Percentiles rank a stretch among this genome's conserved stretches.
These are phyloP conservation scores for Trichoderma asperellum DNA, from an alignment of 2,329 filamentous ascomycete genomes.

Conservation along the genomic window DNA sequence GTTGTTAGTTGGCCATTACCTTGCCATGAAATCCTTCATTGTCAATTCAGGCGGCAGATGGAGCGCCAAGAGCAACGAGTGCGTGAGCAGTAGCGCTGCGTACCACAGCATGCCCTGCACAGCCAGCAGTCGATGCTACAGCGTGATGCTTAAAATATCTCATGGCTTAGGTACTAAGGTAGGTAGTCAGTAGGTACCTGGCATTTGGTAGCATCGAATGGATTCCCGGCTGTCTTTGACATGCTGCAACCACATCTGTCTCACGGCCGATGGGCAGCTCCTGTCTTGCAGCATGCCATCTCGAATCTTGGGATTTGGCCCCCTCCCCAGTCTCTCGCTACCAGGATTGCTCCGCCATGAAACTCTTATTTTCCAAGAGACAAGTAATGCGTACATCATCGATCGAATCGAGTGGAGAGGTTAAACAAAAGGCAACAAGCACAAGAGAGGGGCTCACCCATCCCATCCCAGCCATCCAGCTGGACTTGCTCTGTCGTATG, in stretches of 20 bases:
- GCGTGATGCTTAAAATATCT: slow-evolving; percentile 9
- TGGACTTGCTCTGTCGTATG: slow-evolving; percentile 20
- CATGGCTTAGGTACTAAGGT: too few relatives aligned
- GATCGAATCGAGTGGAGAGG: slow-evolving; percentile 3
- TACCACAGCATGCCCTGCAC: too few relatives aligned
- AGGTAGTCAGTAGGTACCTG: neutral
- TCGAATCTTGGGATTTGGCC: neutral
- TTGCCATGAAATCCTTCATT: neutral
- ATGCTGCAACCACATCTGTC: neutral
- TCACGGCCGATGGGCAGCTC: neutral
- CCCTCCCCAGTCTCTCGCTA: slow-evolving; percentile 8
- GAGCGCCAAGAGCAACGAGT: neutral
- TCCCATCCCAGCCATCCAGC: neutral
- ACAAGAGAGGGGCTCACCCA: neutral
- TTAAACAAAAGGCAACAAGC: neutral
- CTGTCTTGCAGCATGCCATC: slow-evolving; percentile 13
- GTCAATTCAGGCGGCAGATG: neutral
- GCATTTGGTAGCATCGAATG: neutral
- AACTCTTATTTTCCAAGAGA: neutral
- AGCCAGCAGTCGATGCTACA: too few relatives aligned
- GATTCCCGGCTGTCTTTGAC: neutral
- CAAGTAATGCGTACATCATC: neutral
- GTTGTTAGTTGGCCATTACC: neutral
- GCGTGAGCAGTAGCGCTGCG: neutral
- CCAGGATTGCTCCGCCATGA: neutral